A percentile compares a stretch with the other conserved stretches of the same genome.
These are phyloP conservation scores for Mortierella sp. DNA, from an alignment of 371 early-diverging fungal species.

Conservation along the genomic window DNA sequence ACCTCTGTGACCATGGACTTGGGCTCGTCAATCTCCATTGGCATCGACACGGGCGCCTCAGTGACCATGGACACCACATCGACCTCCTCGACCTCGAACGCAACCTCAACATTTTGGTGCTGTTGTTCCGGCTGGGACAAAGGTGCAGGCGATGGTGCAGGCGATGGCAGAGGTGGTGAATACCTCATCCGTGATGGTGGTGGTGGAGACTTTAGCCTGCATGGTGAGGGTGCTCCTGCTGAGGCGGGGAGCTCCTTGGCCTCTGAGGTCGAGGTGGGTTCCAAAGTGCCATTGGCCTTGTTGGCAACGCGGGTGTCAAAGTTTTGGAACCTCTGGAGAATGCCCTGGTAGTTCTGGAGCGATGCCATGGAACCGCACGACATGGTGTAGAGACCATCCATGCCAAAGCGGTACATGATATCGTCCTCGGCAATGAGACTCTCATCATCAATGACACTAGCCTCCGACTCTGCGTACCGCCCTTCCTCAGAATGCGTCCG, in stretches of 20 bases:
- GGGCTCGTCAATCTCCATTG: no score
- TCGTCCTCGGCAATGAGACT: constrained; percentile 34
- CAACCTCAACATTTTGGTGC: neutral
- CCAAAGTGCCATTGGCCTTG: neutral
- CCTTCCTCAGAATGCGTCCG: neutral
- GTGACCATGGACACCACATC: no score
- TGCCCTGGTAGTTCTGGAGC: neutral
- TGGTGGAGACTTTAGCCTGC: constrained; percentile 10
- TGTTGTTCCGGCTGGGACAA: neutral
- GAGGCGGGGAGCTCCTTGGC: neutral
- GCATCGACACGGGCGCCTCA: no score
- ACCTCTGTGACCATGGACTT: no score
- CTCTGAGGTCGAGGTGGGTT: neutral
- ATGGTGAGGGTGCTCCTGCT: neutral
- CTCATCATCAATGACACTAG: constrained; percentile 4
- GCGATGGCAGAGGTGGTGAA: neutral
- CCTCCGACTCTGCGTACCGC: neutral
- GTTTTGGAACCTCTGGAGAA: constrained; percentile 2
- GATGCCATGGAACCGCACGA: neutral
- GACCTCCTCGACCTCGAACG: neutral
- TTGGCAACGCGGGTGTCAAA: neutral
- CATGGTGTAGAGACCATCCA: constrained; percentile 2
- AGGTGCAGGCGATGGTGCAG: neutral
- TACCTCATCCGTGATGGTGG: neutral
- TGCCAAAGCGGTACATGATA: constrained; percentile 8